Conservation (phyloP, 331 rosid genomes). For the Quercus tomentella region DNA sequence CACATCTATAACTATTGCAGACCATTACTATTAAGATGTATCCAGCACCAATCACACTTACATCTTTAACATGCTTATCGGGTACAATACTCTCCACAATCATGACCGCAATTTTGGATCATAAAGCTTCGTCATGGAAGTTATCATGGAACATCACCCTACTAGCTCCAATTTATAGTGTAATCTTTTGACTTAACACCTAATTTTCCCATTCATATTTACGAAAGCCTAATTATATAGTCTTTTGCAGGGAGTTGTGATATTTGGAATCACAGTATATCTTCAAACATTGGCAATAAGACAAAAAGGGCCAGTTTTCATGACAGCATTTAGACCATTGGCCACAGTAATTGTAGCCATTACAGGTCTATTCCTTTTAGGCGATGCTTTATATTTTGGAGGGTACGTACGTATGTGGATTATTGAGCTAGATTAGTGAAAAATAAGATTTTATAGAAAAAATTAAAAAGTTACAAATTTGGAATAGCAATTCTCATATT, state of each 20-base stretch:
- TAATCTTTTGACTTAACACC: background rate
- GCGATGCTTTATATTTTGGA: slow-evolving; percentile 24
- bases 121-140: slow-evolving; percentile 27
- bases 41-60: slow-evolving; percentile 22
- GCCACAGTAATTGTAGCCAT: slow-evolving; percentile 12
- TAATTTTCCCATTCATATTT: background rate
- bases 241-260: slow-evolving; percentile 19
- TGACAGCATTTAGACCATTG: slow-evolving; percentile 22
- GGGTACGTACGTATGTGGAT: background rate
- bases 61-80: slow-evolving; percentile 18
- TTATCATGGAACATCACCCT: slow-evolving; percentile 26
- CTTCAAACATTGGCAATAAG: slow-evolving; percentile 1
- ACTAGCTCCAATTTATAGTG: slow-evolving; percentile 24
- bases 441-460: background rate
- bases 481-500: background rate
- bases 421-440: background rate
- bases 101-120: slow-evolving; percentile 16
- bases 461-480: background rate
- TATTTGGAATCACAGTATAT: background rate
- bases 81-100: slow-evolving; percentile 19
- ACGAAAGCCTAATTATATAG: too few relatives aligned
- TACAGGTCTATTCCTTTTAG: slow-evolving; percentile 2
- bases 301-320: slow-evolving; percentile 27
- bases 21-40: slow-evolving; percentile 5
- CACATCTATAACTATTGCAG: background rate